Conservation (phyloP, 2,329 filamentous ascomycete species). For the Neopestalotiopsis rosae region DNA sequence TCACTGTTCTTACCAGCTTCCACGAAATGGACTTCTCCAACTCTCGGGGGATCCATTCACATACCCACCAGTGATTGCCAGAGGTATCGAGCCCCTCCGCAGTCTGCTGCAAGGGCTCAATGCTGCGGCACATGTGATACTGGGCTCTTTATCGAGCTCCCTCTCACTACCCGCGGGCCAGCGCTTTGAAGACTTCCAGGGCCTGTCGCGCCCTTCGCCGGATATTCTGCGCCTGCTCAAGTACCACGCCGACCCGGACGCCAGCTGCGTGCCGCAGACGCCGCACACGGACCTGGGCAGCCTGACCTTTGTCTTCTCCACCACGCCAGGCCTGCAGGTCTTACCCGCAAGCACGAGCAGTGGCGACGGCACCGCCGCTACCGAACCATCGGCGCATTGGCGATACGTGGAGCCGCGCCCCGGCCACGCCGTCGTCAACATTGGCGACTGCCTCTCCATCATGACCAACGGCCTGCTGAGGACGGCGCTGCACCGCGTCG, state of each 20-base stretch:
- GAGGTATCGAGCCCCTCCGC: background rate
- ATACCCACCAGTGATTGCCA: background rate
- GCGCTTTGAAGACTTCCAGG: constrained; percentile 2
- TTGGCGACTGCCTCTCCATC: constrained; percentile 7
- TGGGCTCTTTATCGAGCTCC: background rate
- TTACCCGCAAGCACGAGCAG: background rate
- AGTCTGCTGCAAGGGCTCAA: background rate
- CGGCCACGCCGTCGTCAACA: background rate
- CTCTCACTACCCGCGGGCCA: background rate
- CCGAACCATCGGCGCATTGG: background rate
- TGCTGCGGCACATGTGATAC: background rate
- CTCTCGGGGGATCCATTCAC: constrained; percentile 2
- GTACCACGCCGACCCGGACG: background rate
- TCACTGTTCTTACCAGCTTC: background rate
- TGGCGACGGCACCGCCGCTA: background rate
- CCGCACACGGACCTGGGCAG: constrained; percentile 3
- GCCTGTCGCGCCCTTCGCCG: background rate
- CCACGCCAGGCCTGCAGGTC: constrained; percentile 3
- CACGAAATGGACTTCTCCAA: constrained; percentile 11
- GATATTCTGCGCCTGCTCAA: constrained; percentile 1
- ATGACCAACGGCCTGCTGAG: constrained; percentile 8
- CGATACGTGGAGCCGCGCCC: background rate
- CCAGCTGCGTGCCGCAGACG: background rate
- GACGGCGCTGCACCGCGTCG: background rate
- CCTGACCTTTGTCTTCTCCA: background rate